Evolutionary conservation across 352 stramenopile species (phyloP).

Genomic region (Pythium periplocum): DNA sequence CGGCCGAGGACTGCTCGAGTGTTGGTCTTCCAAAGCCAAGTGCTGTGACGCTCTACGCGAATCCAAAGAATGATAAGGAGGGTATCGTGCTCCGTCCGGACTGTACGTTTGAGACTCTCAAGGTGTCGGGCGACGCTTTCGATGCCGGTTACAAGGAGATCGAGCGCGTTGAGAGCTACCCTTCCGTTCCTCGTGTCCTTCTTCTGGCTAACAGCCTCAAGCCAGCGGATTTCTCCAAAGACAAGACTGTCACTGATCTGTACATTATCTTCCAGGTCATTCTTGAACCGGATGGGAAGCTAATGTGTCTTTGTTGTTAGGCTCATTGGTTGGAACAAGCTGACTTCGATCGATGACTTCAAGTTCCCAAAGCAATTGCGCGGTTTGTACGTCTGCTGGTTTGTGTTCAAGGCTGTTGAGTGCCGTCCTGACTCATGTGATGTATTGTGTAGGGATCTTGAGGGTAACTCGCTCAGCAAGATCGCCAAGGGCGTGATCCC

Average conservation of each 20-base stretch:
- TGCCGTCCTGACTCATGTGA: neutral
- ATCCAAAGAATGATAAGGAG: conserved; percentile 10
- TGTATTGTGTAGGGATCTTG: conserved; percentile 8
- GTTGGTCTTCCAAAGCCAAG: neutral
- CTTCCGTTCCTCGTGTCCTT: neutral
- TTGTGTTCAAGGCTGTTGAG: neutral
- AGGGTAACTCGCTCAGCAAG: conserved; percentile 9
- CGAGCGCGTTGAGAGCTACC: conserved; percentile 9
- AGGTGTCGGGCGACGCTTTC: neutral
- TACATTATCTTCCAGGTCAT: neutral
- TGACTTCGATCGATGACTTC: conserved; percentile 9
- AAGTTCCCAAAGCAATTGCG: conserved; percentile 8
- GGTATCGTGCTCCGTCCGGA: conserved; percentile 19
- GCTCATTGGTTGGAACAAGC: conserved; percentile 8
- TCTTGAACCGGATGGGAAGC: neutral
- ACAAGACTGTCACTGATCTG: conserved; percentile 11
- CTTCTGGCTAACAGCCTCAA: neutral
- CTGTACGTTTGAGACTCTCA: conserved; percentile 8
- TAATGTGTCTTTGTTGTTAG: conserved; percentile 1
- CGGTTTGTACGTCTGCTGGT: conserved; percentile 5
- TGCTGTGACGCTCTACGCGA: conserved; percentile 19
- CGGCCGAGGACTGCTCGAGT: neutral
- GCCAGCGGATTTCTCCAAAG: conserved; percentile 11
- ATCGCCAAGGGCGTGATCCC: conserved; percentile 12
- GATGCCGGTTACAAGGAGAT: conserved; percentile 6